Percentiles rank a stretch among this genome's conserved stretches.
phyloP scores from a whole-genome alignment of 2,329 filamentous ascomycete genomes.

The Tolypocladium tropicale region DNA sequence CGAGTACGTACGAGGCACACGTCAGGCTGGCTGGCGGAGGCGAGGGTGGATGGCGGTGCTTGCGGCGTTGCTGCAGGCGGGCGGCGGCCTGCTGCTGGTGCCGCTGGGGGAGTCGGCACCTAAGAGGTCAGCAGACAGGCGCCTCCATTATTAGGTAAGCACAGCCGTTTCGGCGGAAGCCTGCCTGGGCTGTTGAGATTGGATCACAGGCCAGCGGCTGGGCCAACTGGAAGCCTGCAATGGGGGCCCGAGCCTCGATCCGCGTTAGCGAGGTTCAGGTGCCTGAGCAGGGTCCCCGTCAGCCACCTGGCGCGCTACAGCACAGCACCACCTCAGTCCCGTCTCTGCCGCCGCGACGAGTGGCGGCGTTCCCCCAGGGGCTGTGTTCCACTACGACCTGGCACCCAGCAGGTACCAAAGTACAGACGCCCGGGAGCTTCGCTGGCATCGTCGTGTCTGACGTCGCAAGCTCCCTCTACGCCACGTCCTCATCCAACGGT shows the following conservation, averaged over 20 bases:
- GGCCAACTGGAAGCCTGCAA: too few species aligned
- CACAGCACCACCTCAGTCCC: too few species aligned
- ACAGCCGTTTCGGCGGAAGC: neutral
- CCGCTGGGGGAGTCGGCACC: neutral
- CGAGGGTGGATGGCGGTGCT: constrained; percentile 4
- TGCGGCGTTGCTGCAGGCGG: neutral
- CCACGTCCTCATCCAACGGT: neutral
- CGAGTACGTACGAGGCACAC: constrained; percentile 11
- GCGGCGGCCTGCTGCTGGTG: constrained; percentile 1
- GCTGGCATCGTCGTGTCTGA: constrained; percentile 1
- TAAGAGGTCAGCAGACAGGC: neutral
- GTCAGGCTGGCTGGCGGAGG: constrained; percentile 9
- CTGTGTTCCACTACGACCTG: too few species aligned
- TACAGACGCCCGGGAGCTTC: neutral
- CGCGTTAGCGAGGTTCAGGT: neutral
- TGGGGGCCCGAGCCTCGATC: neutral
- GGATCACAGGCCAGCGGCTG: neutral
- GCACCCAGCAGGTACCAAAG: too few species aligned
- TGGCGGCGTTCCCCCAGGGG: neutral
- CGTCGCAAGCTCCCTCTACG: neutral
- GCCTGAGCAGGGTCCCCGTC: neutral
- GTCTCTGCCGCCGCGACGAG: neutral
- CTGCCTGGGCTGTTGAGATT: neutral
- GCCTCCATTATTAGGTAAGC: neutral
- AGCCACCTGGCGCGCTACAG: too few species aligned